Conservation (phyloP, 169 alveolate species). For the Babesia bovis region DNA sequence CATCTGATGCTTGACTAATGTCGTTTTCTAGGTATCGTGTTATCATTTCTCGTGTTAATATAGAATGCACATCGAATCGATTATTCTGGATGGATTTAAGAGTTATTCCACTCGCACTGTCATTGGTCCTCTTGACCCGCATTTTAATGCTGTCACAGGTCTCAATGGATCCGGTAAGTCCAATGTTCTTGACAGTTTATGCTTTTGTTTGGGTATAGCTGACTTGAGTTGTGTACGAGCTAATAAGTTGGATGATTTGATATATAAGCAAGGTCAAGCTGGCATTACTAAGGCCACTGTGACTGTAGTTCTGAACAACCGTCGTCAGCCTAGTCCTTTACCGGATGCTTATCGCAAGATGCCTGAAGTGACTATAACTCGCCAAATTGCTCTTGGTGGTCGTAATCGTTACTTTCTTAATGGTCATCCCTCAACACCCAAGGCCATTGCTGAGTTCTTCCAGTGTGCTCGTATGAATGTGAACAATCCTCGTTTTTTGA, state of each 20-base stretch:
- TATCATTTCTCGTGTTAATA: no score
- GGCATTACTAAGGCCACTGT: slow-evolving; percentile 98
- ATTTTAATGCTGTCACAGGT: slow-evolving; percentile 99
- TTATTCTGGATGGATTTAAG: slow-evolving; percentile 95
- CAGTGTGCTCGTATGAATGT: slow-evolving; percentile 94
- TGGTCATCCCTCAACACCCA: slow-evolving; percentile 91
- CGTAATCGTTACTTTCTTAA: slow-evolving; percentile 93
- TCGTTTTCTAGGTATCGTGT: no score
- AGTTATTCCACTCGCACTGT: slow-evolving; percentile 91
- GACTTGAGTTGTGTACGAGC: slow-evolving; percentile 90
- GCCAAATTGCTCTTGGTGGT: slow-evolving; percentile 93
- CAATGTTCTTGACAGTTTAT: slow-evolving; percentile 96
- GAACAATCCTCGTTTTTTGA: slow-evolving; percentile 97
- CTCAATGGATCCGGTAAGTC: slow-evolving; percentile 98
- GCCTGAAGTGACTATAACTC: slow-evolving; percentile 88
- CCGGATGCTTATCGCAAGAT: slow-evolving; percentile 83
- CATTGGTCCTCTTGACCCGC: slow-evolving; percentile 91
- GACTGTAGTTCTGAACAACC: slow-evolving; percentile 92
- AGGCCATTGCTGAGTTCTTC: slow-evolving; percentile 90
- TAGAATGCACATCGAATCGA: slow-evolving; percentile 92
- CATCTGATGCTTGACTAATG: no score
- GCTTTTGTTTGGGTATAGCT: slow-evolving; percentile 94
- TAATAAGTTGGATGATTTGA: slow-evolving; percentile 92
- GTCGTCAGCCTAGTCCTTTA: slow-evolving; percentile 78
- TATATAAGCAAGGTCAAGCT: slow-evolving; percentile 98